Evolutionary conservation across 2,329 filamentous ascomycete species (phyloP), one percentile per base, ranked within the genome.

Genomic region (Cyphellophora attinorum): DNA sequence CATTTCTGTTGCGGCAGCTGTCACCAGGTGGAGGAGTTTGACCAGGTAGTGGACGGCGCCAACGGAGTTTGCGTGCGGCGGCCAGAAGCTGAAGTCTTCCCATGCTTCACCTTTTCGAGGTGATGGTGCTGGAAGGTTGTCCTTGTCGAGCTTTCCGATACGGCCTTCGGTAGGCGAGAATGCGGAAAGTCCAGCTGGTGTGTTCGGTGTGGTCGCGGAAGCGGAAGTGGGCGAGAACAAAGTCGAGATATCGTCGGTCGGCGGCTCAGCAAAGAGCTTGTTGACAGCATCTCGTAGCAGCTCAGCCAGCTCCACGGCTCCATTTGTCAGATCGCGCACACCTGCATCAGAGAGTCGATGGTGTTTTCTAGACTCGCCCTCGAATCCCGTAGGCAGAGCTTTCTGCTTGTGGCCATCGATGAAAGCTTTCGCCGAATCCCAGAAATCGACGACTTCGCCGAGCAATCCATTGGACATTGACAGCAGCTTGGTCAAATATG

Each of bases 61-160:
- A 15, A 96, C 65, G 0, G 88, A 88, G 53, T 95, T 96, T 2
- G 86, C 83, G 61, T 83, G 81, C 0, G 89, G 91, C 3, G 89
- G 88, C 88, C 89, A 96, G 58, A 96, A 98, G 0, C 88, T 89
- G 57, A 91, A 76, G 61, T 89, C 81, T 53, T 96, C 91, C 85
- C 86, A 96, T 0, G 79, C 65, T 49, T 94, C 85, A 5, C 88
- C 89, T 29, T 74, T 74, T 47, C 72, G 83, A 0, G 85, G 84
- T 0, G 82, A 85, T 2, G 80, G 78, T 8, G 79, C 76, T 2
- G 85, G 88, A 2, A 84, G 65, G 42, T 83, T 86, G 51, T 74
- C 81, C 0, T 76, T 68, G 51, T 94, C 85, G 40, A 94, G 76
- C 36, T 79, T 81, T 14, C 48, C 48, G 59, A 93, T 89, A 2